phyloP scores from a whole-genome alignment of 306 rosid species.

The Begonia fuchsioides region DNA sequence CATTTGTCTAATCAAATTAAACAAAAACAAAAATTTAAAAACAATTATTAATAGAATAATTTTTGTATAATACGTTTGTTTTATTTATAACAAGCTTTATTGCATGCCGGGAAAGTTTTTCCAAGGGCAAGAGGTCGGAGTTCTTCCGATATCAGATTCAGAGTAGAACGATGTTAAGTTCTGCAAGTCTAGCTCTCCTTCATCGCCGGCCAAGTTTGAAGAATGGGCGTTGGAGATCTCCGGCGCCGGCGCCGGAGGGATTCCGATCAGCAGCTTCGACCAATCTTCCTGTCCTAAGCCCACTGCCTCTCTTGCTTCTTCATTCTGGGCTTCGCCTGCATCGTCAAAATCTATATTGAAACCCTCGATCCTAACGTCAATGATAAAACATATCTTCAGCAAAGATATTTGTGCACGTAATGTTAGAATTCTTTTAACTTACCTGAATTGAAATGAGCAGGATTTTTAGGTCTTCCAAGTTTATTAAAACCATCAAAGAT shows the following conservation, averaged over 20 bases:
- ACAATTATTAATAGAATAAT: too few species aligned
- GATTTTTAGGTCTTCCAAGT: constrained; percentile 23
- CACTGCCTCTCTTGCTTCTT: constrained; percentile 20
- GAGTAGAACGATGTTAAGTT: too few species aligned
- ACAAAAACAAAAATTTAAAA: too few species aligned
- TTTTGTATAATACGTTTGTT: too few species aligned
- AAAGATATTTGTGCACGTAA: too few species aligned
- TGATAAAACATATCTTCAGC: too few species aligned
- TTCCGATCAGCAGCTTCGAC: constrained; percentile 35
- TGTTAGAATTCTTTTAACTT: too few species aligned
- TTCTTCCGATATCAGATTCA: constrained; percentile 26
- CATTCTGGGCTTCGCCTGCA: constrained; percentile 33
- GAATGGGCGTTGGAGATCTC: constrained; percentile 32
- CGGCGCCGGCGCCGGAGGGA: constrained; percentile 31
- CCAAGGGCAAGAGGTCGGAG: constrained; percentile 38
- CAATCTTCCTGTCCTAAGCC: constrained; percentile 40
- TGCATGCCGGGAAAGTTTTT: constrained; percentile 60
- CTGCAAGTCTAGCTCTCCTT: constrained; percentile 40
- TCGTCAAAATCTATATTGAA: too few species aligned
- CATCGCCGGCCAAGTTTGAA: constrained; percentile 24
- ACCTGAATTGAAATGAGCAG: constrained; percentile 9
- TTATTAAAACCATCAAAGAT: too few species aligned
- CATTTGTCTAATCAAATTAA: too few species aligned
- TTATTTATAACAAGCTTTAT: constrained; percentile 2
- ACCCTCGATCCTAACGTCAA: too few species aligned